Evolutionary conservation across 202 grass and related monocot genomes (phyloP), one percentile per base, ranked within the genome.

Genomic region (Zizania palustris): DNA sequence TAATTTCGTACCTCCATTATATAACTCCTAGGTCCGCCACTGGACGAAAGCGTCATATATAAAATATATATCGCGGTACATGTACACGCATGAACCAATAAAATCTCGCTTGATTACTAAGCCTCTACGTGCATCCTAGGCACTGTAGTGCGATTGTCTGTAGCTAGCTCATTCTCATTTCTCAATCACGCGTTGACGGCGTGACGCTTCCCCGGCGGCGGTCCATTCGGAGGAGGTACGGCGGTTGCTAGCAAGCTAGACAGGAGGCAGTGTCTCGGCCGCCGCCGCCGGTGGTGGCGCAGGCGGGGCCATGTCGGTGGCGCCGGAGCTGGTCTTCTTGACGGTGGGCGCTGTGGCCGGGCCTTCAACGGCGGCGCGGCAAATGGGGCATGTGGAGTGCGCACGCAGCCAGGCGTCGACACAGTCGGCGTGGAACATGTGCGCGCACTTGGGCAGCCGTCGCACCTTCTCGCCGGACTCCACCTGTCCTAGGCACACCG

Each of bases 391-490:
- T 1, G 93, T 97, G 11, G 81, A 87, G 67, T 87, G 79, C 4
- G 80, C 80, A 44, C 69, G 77, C 20, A 97, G 72, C 93, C 93
- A 97, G 20, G 67, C 77, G 57, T 97, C 90, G 68, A 97, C 69
- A 84, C 93, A 93, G 21, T 81, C 80, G 68, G 87, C 85, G 75
- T 97, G 93, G 72, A 97, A 97, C 54, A 74, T 37, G 60, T 97
- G 93, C 15, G 60, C 50, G 83, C 93, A 97, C 75, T 84, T 88
- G 69, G 90, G 93, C 41, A 97, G 66, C 11, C 48, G 85, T 60
- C 85, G 73, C 48, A 68, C 83, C 63, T 20, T 83, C 77, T 97
- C 90, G 0, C 90, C 85, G 60, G 7, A 28, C 63, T 93, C 75
- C 65, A 85, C 61, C 90, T 78, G 85, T 5, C 72, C 75, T 0